Conservation (phyloP, 768 basidiomycete genomes). For the Auricularia cornea region DNA sequence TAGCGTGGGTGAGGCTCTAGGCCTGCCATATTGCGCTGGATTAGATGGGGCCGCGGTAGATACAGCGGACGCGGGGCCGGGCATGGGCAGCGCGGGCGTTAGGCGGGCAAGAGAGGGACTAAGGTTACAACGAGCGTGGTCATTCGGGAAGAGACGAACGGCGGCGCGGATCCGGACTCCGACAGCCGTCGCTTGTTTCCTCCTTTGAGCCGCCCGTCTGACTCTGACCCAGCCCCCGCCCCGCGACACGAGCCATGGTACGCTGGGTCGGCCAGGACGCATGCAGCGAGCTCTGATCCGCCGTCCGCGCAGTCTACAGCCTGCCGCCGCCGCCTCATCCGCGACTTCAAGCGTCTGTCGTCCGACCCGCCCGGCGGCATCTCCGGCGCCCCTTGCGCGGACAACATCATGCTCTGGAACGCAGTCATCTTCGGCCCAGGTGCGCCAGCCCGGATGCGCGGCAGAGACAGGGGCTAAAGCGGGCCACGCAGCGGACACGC, state of each 20-base stretch:
- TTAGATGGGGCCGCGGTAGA: no score
- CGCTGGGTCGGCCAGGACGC: not conserved
- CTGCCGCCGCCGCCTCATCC: slow-evolving; percentile 89
- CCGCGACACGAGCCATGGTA: not conserved
- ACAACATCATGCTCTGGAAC: slow-evolving; percentile 99
- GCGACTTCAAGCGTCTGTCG: slow-evolving; percentile 94
- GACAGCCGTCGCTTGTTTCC: no score
- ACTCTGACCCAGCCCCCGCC: not conserved
- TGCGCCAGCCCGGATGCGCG: slow-evolving; percentile 28
- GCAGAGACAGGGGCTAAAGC: not conserved
- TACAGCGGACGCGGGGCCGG: no score
- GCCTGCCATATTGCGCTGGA: no score
- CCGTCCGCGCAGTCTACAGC: slow-evolving; percentile 67
- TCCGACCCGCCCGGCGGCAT: slow-evolving; percentile 94
- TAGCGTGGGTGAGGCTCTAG: no score
- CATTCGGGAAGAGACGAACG: no score
- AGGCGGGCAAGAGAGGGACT: not conserved
- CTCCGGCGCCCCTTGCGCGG: slow-evolving; percentile 92
- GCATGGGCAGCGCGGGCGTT: no score
- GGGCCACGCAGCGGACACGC: slow-evolving; percentile 74
- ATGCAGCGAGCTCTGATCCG: not conserved
- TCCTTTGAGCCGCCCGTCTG: not conserved
- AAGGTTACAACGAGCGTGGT: not conserved
- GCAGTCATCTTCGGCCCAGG: slow-evolving; percentile 99
- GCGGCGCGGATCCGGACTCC: no score